Percentiles rank a stretch among this genome's conserved stretches.
phyloP scores from a whole-genome alignment of 2,329 filamentous ascomycete species.

The Rhynchosporium secalis region DNA sequence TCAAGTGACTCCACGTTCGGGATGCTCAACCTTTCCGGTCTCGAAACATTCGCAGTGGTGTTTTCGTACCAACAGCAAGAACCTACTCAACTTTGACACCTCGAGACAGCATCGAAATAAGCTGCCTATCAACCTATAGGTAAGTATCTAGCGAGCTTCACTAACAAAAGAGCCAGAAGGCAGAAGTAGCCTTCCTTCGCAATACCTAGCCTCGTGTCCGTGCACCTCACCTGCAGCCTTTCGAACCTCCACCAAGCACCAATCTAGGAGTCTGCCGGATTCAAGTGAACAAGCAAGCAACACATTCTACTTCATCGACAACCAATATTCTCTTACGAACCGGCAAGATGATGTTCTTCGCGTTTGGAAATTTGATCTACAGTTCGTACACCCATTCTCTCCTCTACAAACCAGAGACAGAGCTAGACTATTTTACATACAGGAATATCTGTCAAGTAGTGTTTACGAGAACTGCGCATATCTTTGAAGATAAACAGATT shows the following conservation, averaged over 20 bases:
- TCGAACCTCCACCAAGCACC: slow-evolving; percentile 4
- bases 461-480: neutral
- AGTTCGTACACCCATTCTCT: slow-evolving; percentile 45
- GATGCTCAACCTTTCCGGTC: slow-evolving; percentile 10
- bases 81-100: too few relatives aligned
- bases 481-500: neutral
- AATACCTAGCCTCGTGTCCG: slow-evolving; percentile 29
- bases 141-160: neutral
- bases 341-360: slow-evolving; percentile 68
- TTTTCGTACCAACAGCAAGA: too few relatives aligned
- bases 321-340: slow-evolving; percentile 19
- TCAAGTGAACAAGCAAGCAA: slow-evolving; percentile 24
- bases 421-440: neutral
- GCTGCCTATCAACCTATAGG: neutral
- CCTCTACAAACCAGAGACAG: neutral
- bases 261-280: neutral
- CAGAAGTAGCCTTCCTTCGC: neutral
- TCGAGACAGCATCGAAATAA: neutral
- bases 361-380: slow-evolving; percentile 70
- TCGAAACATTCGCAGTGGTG: neutral
- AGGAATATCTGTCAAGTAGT: slow-evolving; percentile 7
- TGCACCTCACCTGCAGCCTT: slow-evolving; percentile 16
- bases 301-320: slow-evolving; percentile 9
- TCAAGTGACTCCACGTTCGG: slow-evolving; percentile 13
- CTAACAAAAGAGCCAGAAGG: neutral